Evolutionary conservation across 805 yeast genomes (phyloP).

Genomic region (Myxozyma geophila): DNA sequence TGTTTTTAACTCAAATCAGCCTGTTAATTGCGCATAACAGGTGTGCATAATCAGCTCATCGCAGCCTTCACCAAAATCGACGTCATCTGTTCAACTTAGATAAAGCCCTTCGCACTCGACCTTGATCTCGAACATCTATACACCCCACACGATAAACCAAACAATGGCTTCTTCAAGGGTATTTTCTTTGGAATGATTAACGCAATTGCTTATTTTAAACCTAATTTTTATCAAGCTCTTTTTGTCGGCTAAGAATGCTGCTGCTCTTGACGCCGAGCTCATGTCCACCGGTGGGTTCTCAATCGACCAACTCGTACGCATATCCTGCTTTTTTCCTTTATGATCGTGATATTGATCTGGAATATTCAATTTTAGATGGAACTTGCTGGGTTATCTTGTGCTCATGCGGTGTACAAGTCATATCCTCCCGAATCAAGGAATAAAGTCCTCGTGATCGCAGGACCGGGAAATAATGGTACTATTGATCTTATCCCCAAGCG

Average conservation of each 20-base stretch:
- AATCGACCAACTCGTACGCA: conserved; percentile 68
- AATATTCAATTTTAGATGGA: conserved; percentile 65
- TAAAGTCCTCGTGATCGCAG: conserved; percentile 72
- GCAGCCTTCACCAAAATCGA: no score
- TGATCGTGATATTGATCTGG: not conserved
- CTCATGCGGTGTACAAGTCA: conserved; percentile 74
- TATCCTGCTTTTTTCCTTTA: not conserved
- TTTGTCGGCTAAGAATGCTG: conserved; percentile 57
- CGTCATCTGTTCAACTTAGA: not conserved
- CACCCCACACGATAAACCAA: not conserved
- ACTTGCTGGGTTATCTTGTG: conserved; percentile 92
- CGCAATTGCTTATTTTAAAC: not conserved
- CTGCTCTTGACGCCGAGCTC: conserved; percentile 78
- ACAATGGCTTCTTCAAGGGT: conserved; percentile 9
- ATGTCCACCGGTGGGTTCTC: conserved; percentile 86
- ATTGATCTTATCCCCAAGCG: not conserved
- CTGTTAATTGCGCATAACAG: no score
- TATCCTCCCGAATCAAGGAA: conserved; percentile 58
- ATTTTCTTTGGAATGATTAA: not conserved
- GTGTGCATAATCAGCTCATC: no score
- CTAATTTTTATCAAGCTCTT: conserved; percentile 18
- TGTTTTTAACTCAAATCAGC: no score
- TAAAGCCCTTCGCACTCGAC: not conserved
- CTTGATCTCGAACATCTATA: not conserved
- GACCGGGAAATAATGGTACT: conserved; percentile 88